Evolutionary conservation across 2,329 filamentous ascomycete genomes (phyloP).

Genomic region (Xylaria sp.): DNA sequence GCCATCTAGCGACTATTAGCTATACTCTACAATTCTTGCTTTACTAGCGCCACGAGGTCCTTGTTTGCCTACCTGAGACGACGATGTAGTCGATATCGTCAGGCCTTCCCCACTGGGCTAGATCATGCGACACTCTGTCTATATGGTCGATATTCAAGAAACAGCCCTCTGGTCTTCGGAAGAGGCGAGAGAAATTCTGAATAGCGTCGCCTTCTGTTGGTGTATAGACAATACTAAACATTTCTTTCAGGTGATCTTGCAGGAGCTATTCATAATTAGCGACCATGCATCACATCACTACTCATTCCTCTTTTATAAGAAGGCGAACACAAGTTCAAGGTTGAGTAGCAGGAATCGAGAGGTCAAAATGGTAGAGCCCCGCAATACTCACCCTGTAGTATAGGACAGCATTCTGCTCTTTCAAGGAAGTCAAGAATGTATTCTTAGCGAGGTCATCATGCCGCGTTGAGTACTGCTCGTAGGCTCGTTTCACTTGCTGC

Average conservation of each 20-base stretch:
- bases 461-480: constrained; percentile 77
- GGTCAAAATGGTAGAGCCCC: not conserved
- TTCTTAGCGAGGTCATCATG: constrained; percentile 80
- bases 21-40: not conserved
- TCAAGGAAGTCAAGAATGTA: constrained; percentile 86
- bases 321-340: not conserved
- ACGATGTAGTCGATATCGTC: constrained; percentile 91
- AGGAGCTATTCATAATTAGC: constrained; percentile 64
- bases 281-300: not conserved
- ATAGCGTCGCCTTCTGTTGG: constrained; percentile 92
- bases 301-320: not conserved
- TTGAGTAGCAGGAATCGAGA: not conserved
- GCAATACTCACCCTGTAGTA: constrained; percentile 72
- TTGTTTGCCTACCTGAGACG: constrained; percentile 71
- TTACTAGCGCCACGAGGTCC: not conserved
- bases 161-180: constrained; percentile 82
- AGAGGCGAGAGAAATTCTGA: constrained; percentile 82
- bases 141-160: constrained; percentile 80
- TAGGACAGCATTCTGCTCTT: constrained; percentile 85
- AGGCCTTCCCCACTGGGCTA: constrained; percentile 74
- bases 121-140: constrained; percentile 71
- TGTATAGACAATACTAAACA: constrained; percentile 92
- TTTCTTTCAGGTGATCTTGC: constrained; percentile 82
- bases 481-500: constrained; percentile 80
- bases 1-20: constrained; percentile 56